Evolutionary conservation across 371 early-diverging fungal species (phyloP).

Genomic region (Paraphysoderma sedebokerense): DNA sequence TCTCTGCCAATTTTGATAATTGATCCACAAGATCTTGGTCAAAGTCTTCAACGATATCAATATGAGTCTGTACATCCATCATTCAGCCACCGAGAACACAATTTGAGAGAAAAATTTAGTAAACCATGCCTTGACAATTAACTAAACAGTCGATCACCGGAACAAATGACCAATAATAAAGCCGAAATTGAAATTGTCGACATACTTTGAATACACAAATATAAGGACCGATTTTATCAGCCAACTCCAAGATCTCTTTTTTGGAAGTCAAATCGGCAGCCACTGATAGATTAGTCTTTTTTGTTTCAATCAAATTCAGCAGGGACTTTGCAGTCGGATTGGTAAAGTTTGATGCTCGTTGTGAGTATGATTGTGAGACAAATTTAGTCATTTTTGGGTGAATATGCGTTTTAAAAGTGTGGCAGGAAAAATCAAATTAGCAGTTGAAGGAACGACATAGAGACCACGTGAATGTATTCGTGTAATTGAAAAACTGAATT

Average conservation of each 20-base stretch:
- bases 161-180: not conserved
- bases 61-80: conserved; percentile 81
- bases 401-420: too few species aligned
- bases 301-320: conserved; percentile 70
- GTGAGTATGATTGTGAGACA: too few species aligned
- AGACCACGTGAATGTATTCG: too few species aligned
- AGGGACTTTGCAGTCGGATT: conserved; percentile 54
- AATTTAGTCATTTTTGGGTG: too few species aligned
- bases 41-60: conserved; percentile 87
- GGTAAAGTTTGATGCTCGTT: conserved; percentile 28
- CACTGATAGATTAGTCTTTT: conserved; percentile 76
- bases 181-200: not conserved
- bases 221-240: conserved; percentile 76
- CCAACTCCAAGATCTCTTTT: conserved; percentile 64
- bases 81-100: too few species aligned
- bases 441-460: too few species aligned
- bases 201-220: conserved; percentile 81
- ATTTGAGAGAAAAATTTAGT: too few species aligned
- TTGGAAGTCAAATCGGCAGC: conserved; percentile 80
- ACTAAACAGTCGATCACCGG: too few species aligned
- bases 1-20: conserved; percentile 49
- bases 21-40: conserved; percentile 54
- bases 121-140: too few species aligned
- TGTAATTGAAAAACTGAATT: too few species aligned
- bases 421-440: too few species aligned